Base-by-base conservation (phyloP, 108 stramenopile species). In the Seminavis robusta region DNA sequence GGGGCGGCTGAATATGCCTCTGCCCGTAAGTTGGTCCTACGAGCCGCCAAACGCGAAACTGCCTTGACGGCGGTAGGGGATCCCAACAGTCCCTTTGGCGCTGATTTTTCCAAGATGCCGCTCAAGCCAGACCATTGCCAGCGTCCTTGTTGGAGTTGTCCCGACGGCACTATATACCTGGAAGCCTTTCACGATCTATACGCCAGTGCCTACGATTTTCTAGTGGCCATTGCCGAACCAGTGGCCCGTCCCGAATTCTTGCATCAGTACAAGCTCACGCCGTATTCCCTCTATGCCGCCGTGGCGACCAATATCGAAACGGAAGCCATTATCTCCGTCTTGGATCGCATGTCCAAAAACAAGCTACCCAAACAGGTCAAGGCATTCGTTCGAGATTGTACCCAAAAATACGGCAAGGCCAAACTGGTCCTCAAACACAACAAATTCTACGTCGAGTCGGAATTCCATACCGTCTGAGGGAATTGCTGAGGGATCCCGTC, bases 171-270 rank as follows among this genome's bases (percentile, higher is more conserved):
- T 23, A 98, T 99, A 46, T 95, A 92, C 47, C 63, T 99, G 17
- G 99, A 99, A 67, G 96, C 98, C 40, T 92, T 84, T 65, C 92
- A 90, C 37, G 84, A 86, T 25, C 55, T 98, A 17, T 99, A 99
- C 74, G 58, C 66, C 43, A 74, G 84, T 61, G 97, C 99, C 17
- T 96, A 97, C 53, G 99, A 99, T 69, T 99, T 99, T 71, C 56
- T 99, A 13, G 95, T 99, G n/a, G 98, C 99, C 24, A 97, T 99
- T 51, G 71, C 90, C 9, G 99, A 99, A 61, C 99, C 99, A 5
- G 92, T 96, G 25, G 83, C 97, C 1, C 77, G 99, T 30, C 99
- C 99, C 11, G 94, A 96, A 63, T 95, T 88, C 69, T 39, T 99
- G 5, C 99, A 99, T 66, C 90, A 96, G 61, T 99, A 99, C 79